phyloP scores from a whole-genome alignment of 2,329 filamentous ascomycete genomes.

The Trichoderma aggressivum region DNA sequence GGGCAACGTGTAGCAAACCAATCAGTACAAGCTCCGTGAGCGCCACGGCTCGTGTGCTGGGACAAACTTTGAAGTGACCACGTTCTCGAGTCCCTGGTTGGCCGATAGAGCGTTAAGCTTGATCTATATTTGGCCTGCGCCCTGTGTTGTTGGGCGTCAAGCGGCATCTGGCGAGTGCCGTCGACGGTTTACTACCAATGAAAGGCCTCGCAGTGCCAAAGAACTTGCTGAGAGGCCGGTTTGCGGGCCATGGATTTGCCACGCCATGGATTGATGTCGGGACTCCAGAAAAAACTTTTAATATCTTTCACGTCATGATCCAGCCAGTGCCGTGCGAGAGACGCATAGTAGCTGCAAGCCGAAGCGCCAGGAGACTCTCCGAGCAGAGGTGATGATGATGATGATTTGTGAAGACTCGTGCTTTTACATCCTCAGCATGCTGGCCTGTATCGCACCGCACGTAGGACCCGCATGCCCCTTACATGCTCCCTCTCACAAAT shows the following conservation, averaged over 20 bases:
- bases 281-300: background rate
- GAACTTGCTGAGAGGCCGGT: background rate
- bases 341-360: background rate
- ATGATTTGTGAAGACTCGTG: background rate
- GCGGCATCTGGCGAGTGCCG: background rate
- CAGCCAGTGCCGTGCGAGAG: background rate
- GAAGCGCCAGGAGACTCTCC: slow-evolving; percentile 1
- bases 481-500: background rate
- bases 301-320: background rate
- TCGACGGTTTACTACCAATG: background rate
- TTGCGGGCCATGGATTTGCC: background rate
- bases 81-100: slow-evolving; percentile 35
- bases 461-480: slow-evolving; percentile 5
- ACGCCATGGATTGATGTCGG: background rate
- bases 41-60: slow-evolving; percentile 5
- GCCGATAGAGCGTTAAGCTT: slow-evolving; percentile 29
- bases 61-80: background rate
- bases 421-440: background rate
- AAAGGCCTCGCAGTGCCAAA: background rate
- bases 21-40: background rate
- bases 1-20: slow-evolving; percentile 1
- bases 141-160: background rate
- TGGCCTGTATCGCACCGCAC: background rate
- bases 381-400: background rate
- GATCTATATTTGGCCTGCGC: slow-evolving; percentile 34